phyloP scores from a whole-genome alignment of 768 basidiomycete genomes.

The Boletus tomentosulus region DNA sequence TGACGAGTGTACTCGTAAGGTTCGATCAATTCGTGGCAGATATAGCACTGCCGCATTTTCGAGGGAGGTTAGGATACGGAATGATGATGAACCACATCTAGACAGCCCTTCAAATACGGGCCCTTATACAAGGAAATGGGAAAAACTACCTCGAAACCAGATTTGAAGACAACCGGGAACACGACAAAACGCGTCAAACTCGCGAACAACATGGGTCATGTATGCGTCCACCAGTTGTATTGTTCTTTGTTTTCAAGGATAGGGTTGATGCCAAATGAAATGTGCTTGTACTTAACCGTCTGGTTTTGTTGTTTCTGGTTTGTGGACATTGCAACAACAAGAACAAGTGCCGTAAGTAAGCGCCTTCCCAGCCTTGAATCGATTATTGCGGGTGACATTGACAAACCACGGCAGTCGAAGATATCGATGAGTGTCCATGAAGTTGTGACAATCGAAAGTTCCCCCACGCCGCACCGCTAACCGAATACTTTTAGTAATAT shows the following conservation, averaged over 20 bases:
- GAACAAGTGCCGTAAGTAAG: no score
- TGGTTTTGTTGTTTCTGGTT: no score
- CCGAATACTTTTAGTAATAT: no score
- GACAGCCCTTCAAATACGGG: not conserved
- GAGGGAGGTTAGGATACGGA: not conserved
- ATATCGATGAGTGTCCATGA: no score
- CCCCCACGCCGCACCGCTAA: no score
- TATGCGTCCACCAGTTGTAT: not conserved
- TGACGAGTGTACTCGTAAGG: constrained; percentile 13
- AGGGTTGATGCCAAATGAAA: no score
- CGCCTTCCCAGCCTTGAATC: no score
- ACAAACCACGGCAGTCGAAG: no score
- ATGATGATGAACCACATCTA: not conserved
- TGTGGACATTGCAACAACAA: no score
- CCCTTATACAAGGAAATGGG: not conserved
- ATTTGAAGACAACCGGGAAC: not conserved
- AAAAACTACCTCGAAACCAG: not conserved
- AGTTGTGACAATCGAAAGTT: no score
- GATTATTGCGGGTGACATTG: no score
- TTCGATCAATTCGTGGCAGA: constrained; percentile 12
- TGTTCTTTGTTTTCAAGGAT: not conserved
- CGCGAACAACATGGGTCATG: not conserved
- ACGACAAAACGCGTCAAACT: not conserved
- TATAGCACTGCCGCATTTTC: constrained; percentile 13
- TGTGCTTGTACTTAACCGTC: no score